Base-by-base conservation (phyloP, 129 eudicot species). In the Scalesia atractyloides region DNA sequence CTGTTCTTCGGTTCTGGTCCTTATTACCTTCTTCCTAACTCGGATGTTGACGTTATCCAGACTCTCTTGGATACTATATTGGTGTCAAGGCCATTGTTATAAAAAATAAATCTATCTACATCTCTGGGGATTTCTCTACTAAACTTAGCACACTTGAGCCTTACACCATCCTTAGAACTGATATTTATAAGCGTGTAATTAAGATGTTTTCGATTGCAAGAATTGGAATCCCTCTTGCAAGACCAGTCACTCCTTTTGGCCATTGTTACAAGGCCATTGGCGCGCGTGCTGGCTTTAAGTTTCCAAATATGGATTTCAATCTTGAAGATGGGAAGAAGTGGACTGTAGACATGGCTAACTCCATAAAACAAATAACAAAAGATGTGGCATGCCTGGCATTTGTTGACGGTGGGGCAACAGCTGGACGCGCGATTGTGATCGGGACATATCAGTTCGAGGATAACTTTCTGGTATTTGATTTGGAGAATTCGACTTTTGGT, bases 1-100 rank as follows among this genome's bases (percentile, higher is more conserved):
- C 49, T 80, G 5, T 82, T 79, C 61, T 82, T 79, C 8, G 90
- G 90, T 4, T 43, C 68, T 10, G 90, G 84, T 5, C 84, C 86
- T 7, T 75, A 70, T 66, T 37, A 66, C 30, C 66, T 82, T 15
- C 79, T 81, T 16, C 84, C 89, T 10, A 68, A 84, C 11, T 68
- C 70, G 1, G 53, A 73, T 36, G 53, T 80, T 51, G 79, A 82
- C 7, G 43, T 73, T 30, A 46, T 15, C 70, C 76, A 2, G 59
- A 50, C 1, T 71, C 74, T 1, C 48, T 66, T 0, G 82, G 77
- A 9, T 80, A 80, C 73, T 84, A 66, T 52, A 84, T 84, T 1
- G 73, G 67, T 13, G 58, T 84, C 43, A 67, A 62, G 30, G 30
- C 56, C 17, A 84, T 84, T 30, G 62, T 80, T 0, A 46, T 85